Evolutionary conservation across 305 asterid genomes (phyloP).

Genomic region (Fraxinus floribunda): DNA sequence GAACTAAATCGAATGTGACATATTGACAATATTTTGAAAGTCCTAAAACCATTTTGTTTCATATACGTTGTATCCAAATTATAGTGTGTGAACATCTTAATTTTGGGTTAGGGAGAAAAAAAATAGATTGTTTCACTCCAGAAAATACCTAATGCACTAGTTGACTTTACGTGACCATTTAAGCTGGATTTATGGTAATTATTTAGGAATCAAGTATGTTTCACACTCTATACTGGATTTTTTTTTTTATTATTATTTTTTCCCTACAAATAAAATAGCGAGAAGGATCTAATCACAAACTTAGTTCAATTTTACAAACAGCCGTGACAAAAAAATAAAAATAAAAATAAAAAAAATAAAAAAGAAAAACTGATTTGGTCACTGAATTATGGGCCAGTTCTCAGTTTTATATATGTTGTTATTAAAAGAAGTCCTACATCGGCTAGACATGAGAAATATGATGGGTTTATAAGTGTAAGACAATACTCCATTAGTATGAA

Average conservation of each 20-base stretch:
- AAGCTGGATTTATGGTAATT: not conserved
- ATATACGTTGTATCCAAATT: slow-evolving; percentile 23
- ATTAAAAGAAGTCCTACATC: no score
- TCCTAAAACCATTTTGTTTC: slow-evolving; percentile 24
- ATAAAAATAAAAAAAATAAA: no score
- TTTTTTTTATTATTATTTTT: no score
- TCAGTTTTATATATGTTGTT: not conserved
- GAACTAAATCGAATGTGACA: slow-evolving; percentile 33
- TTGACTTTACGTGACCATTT: not conserved
- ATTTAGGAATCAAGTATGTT: not conserved
- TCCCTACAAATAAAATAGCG: not conserved
- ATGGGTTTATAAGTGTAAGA: no score
- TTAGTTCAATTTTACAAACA: not conserved
- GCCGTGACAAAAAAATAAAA: not conserved
- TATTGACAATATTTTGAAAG: slow-evolving; percentile 29
- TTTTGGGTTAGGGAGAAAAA: not conserved
- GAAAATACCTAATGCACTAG: not conserved
- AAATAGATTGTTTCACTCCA: not conserved
- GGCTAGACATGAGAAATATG: no score
- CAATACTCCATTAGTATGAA: no score
- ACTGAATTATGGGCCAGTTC: not conserved
- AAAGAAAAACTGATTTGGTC: no score
- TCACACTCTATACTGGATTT: not conserved
- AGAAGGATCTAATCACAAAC: not conserved
- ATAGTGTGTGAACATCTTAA: slow-evolving; percentile 12